Base-by-base conservation (phyloP, 495 filamentous ascomycete genomes). In the Elasticomyces elasticus region DNA sequence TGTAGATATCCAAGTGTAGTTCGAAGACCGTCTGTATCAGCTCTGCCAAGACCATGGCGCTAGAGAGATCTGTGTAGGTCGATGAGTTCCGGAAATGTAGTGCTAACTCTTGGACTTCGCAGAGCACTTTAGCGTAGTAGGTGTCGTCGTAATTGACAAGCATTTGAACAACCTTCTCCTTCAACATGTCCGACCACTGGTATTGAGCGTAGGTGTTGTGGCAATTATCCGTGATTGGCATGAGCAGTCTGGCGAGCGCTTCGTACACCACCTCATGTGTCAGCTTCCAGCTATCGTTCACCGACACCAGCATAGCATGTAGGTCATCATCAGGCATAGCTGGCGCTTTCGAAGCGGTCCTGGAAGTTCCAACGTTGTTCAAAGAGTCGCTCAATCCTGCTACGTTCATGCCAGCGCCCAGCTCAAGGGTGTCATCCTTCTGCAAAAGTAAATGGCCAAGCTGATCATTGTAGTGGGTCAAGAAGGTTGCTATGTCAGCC, bases 1-100 rank as follows among this genome's bases (percentile, higher is more conserved):
- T 81, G 60, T 86, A 94, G 7, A 89, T 74, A 52, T 96, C 91
- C 1, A 98, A 73, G 61, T 96, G 88, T 9, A 99, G 72, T 66
- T 99, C 92, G 55, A 89, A 90, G 0, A 94, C 71, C 49, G 83
- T 82, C 61, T 96, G 79, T 0, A 83, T 74, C 64, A 91, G 79
- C n/a, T 78, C 72, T 19, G 52, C 42, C 3, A 47, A 23, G 2
- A 11, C 28, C 12, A 10, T 45, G 6, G 25, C 12, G 5, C 7
- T 9, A n/a, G n/a, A n/a, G n/a, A n/a, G n/a, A n/a, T n/a, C n/a
- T n/a, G n/a, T n/a, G n/a, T n/a, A n/a, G n/a, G n/a, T n/a, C n/a
- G n/a, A n/a, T n/a, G n/a, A n/a, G n/a, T n/a, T n/a, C n/a, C 5
- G n/a, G 11, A 51, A 2, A 23, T 7, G 19, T 13, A 12, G 35